Evolutionary conservation across 106 monocot species (phyloP).

Genomic region (Acorus gramineus): DNA sequence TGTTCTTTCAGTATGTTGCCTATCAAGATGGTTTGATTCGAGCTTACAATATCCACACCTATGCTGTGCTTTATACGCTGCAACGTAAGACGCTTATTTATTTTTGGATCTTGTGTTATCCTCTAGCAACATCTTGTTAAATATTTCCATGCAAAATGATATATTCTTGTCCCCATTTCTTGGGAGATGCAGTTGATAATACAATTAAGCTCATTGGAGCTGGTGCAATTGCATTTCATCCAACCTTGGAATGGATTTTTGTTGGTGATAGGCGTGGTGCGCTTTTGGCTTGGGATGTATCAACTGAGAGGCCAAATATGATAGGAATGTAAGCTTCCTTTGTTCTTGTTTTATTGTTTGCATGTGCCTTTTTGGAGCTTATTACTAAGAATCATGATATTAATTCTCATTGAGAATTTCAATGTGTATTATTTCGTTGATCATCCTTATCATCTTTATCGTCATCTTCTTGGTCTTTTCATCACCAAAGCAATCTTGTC

Average conservation of each 20-base stretch:
- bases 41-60: slow-evolving; percentile 96
- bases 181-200: slow-evolving; percentile 61
- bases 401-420: no score
- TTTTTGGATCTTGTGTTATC: slow-evolving; percentile 1
- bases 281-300: slow-evolving; percentile 98
- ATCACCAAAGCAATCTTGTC: no score
- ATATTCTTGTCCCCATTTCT: background rate
- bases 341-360: background rate
- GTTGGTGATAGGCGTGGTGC: slow-evolving; percentile 85
- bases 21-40: slow-evolving; percentile 96
- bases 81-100: slow-evolving; percentile 53
- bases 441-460: no score
- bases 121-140: no score
- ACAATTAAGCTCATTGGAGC: slow-evolving; percentile 93
- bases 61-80: slow-evolving; percentile 89
- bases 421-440: no score
- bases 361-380: no score
- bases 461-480: no score
- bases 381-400: no score
- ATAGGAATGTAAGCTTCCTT: slow-evolving; percentile 80
- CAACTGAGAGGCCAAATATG: slow-evolving; percentile 90
- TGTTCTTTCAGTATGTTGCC: slow-evolving; percentile 67
- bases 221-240: slow-evolving; percentile 94
- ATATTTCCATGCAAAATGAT: no score
- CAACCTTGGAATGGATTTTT: slow-evolving; percentile 95